phyloP scores from a whole-genome alignment of 1,139 yeast genomes.

The Suhomyces ambrosiae region DNA sequence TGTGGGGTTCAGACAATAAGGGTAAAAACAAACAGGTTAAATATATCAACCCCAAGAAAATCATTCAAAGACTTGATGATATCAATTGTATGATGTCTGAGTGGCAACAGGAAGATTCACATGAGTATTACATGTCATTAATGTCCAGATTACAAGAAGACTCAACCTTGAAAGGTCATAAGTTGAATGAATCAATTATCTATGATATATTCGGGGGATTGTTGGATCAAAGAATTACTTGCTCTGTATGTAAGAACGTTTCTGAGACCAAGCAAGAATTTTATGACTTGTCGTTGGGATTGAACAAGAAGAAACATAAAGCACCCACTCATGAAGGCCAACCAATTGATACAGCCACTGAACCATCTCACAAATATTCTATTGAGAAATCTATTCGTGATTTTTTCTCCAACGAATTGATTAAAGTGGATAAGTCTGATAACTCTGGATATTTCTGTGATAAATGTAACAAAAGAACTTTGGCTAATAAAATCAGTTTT shows the following conservation, averaged over 20 bases:
- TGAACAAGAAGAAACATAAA: constrained; percentile 49
- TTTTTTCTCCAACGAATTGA: constrained; percentile 78
- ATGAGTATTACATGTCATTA: constrained; percentile 92
- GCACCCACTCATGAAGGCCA: constrained; percentile 5
- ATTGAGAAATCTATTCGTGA: constrained; percentile 75
- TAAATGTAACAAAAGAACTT: constrained; percentile 73
- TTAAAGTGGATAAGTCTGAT: constrained; percentile 65
- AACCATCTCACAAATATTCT: constrained; percentile 47
- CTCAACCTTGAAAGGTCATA: constrained; percentile 83
- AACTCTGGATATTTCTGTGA: constrained; percentile 82
- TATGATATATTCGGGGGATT: constrained; percentile 95
- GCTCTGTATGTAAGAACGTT: constrained; percentile 75
- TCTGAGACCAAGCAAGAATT: constrained; percentile 94
- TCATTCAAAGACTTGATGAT: constrained; percentile 73
- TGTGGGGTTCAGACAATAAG: constrained; percentile 55
- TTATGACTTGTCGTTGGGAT: constrained; percentile 82
- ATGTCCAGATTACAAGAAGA: constrained; percentile 89
- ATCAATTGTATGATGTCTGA: constrained; percentile 95
- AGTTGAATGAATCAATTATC: constrained; percentile 76
- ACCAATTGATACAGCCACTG: constrained; percentile 7
- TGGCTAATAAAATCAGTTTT: constrained; percentile 73
- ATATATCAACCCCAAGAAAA: constrained; percentile 70
- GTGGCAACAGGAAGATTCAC: constrained; percentile 98
- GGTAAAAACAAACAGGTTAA: constrained; percentile 29
- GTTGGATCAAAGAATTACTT: constrained; percentile 79